phyloP scores from a whole-genome alignment of 1,284 basidiomycete species.

The Austroboletus novae-zelandiae region DNA sequence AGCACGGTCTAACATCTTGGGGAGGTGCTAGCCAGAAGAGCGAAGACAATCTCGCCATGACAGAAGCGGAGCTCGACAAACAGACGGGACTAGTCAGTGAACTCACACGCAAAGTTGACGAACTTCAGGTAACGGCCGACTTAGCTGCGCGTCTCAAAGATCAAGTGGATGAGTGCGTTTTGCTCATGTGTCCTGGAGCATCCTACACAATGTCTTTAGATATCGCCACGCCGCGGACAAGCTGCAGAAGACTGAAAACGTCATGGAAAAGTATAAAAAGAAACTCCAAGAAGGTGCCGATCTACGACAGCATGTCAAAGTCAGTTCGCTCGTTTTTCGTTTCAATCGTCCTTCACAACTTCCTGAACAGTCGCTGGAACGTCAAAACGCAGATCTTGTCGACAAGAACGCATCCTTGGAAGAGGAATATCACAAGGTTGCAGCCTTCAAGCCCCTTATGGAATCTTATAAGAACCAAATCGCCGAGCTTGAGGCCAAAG shows the following conservation, averaged over 20 bases:
- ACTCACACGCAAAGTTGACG: constrained; percentile 76
- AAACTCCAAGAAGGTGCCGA: constrained; percentile 95
- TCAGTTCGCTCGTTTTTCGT: constrained; percentile 31
- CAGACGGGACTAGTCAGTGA: constrained; percentile 68
- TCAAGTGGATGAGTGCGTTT: constrained; percentile 83
- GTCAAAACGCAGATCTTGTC: constrained; percentile 88
- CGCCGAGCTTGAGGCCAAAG: constrained; percentile 74
- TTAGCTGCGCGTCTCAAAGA: constrained; percentile 83
- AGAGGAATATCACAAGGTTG: constrained; percentile 86
- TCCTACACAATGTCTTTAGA: constrained; percentile 37
- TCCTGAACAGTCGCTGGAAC: constrained; percentile 70
- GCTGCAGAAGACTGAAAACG: constrained; percentile 91
- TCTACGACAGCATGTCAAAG: constrained; percentile 83
- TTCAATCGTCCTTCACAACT: constrained; percentile 1
- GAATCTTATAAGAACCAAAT: constrained; percentile 93
- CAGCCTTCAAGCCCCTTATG: constrained; percentile 85
- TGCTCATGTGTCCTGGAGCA: not conserved
- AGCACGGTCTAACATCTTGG: constrained; percentile 30
- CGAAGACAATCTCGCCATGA: constrained; percentile 80
- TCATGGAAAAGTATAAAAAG: constrained; percentile 99
- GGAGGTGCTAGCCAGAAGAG: constrained; percentile 73
- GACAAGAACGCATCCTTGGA: constrained; percentile 90
- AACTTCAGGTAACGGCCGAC: constrained; percentile 77
- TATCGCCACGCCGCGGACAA: constrained; percentile 89
- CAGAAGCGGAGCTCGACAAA: constrained; percentile 79